Conservation (phyloP, 306 rosid species). For the apple (Malus domestica) region DNA sequence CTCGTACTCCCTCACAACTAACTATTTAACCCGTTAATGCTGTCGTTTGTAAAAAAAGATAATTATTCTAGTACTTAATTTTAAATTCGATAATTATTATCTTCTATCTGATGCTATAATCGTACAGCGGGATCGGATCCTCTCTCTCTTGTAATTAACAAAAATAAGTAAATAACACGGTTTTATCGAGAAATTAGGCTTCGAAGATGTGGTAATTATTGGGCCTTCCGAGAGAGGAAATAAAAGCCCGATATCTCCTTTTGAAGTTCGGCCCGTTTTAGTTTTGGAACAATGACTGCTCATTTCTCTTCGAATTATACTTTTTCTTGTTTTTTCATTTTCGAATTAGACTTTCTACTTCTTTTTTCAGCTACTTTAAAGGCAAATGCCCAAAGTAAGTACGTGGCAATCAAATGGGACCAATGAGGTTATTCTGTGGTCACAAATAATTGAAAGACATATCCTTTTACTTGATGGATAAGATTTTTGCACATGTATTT, state of each 20-base stretch:
- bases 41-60: not conserved
- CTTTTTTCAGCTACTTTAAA: not conserved
- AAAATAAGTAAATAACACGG: too few relatives aligned
- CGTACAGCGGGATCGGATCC: too few relatives aligned
- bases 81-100: too few relatives aligned
- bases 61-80: not conserved
- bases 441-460: not conserved
- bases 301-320: not conserved
- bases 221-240: too few relatives aligned
- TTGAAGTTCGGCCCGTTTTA: not conserved
- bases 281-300: not conserved
- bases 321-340: too few relatives aligned
- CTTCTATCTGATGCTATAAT: not conserved
- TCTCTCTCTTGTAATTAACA: not conserved
- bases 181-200: too few relatives aligned
- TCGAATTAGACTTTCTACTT: not conserved
- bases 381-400: not conserved
- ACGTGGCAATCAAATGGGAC: too few relatives aligned
- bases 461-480: not conserved
- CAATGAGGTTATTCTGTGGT: not conserved
- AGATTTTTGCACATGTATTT: not conserved
- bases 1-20: too few relatives aligned
- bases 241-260: not conserved
- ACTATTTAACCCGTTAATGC: too few relatives aligned
- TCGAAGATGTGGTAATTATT: too few relatives aligned